Evolutionary conservation across 208 protist species (phyloP).

Genomic region (Leishmania turanica): DNA sequence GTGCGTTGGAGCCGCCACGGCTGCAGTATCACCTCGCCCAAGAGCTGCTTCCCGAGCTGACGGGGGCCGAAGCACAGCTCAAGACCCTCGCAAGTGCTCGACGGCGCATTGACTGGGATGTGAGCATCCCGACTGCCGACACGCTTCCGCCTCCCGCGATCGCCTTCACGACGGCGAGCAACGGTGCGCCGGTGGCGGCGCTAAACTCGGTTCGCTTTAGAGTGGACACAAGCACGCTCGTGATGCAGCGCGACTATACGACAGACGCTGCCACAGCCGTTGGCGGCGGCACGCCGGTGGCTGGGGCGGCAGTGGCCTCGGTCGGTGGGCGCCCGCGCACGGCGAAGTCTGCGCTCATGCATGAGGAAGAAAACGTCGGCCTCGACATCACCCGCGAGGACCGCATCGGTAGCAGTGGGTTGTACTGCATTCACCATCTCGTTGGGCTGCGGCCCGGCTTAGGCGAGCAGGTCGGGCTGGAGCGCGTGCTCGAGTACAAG

Average conservation of each 20-base stretch:
- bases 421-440: constrained; percentile 47
- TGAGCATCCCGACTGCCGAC: constrained; percentile 50
- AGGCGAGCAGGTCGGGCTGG: constrained; percentile 59
- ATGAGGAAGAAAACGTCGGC: constrained; percentile 28
- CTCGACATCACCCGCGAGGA: constrained; percentile 26
- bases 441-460: constrained; percentile 57
- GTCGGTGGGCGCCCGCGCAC: background rate
- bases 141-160: constrained; percentile 57
- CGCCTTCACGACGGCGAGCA: constrained; percentile 42
- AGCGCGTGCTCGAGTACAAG: constrained; percentile 70
- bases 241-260: constrained; percentile 25
- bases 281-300: background rate
- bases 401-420: constrained; percentile 34
- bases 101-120: constrained; percentile 58
- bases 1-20: constrained; percentile 23
- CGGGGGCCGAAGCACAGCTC: constrained; percentile 32
- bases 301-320: background rate
- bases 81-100: constrained; percentile 46
- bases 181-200: constrained; percentile 32
- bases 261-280: constrained; percentile 7
- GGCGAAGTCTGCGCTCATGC: background rate
- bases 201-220: constrained; percentile 23
- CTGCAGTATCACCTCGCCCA: constrained; percentile 30
- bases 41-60: constrained; percentile 56
- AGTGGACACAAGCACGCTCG: constrained; percentile 37